phyloP scores from a whole-genome alignment of 306 rosid genomes.

The Pachyrhizus erosus region DNA sequence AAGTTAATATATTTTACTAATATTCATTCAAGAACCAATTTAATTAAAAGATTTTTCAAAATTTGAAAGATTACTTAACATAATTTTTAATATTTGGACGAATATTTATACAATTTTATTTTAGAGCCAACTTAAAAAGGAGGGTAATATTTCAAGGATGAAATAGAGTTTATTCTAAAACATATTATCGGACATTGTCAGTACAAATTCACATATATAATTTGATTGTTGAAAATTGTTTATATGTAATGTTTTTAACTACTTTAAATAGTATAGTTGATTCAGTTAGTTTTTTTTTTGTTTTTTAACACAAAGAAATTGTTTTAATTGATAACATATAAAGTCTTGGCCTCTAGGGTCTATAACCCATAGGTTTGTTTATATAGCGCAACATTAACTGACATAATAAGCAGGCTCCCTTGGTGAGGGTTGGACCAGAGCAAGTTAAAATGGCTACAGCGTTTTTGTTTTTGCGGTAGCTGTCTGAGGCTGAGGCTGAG shows the following conservation, averaged over 20 bases:
- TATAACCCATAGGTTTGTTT: neutral
- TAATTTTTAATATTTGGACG: too few species aligned
- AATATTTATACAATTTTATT: too few species aligned
- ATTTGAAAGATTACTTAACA: too few species aligned
- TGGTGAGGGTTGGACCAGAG: neutral
- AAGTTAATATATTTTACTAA: too few species aligned
- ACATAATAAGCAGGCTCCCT: constrained; percentile 5
- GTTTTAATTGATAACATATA: neutral
- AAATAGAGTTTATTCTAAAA: too few species aligned
- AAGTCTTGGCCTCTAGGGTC: neutral
- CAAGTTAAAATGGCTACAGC: neutral
- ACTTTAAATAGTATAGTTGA: neutral
- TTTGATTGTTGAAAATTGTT: neutral
- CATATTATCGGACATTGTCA: neutral
- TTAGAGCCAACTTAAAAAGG: too few species aligned
- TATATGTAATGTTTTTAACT: neutral
- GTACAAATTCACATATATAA: neutral
- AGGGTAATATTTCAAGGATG: too few species aligned
- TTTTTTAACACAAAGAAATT: too few species aligned
- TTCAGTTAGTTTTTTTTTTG: neutral
- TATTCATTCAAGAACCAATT: too few species aligned
- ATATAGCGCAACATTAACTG: neutral
- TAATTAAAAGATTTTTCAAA: too few species aligned
- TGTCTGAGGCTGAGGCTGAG: neutral
- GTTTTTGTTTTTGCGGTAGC: constrained; percentile 10